Conservation (phyloP, 2,329 filamentous ascomycete genomes). For the Dothideomycetes sp. region DNA sequence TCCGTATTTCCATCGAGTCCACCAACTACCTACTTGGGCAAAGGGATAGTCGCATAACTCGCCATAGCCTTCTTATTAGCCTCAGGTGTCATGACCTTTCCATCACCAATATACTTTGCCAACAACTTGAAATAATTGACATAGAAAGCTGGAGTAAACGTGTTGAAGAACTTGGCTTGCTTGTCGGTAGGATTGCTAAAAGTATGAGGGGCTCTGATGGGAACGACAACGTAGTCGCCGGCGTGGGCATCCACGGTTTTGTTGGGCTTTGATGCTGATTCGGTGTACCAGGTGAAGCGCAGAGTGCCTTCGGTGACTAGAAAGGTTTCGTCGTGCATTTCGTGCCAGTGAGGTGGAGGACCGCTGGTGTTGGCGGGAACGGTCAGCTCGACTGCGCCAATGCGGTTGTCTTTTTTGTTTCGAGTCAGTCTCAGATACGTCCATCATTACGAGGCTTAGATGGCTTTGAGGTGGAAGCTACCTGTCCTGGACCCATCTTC, state of each 20-base stretch:
- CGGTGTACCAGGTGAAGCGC: slow-evolving; percentile 39
- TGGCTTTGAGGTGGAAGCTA: slow-evolving; percentile 17
- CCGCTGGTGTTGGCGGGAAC: slow-evolving; percentile 39
- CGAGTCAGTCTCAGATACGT: background rate
- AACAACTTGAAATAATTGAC: slow-evolving; percentile 50
- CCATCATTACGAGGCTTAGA: too few species aligned
- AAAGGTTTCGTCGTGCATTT: slow-evolving; percentile 53
- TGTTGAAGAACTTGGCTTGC: slow-evolving; percentile 49
- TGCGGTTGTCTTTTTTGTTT: slow-evolving; percentile 42
- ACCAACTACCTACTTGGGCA: too few species aligned
- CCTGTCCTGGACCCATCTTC: slow-evolving; percentile 44
- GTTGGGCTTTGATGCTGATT: slow-evolving; percentile 24
- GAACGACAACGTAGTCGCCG: slow-evolving; percentile 49
- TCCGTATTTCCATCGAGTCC: too few species aligned
- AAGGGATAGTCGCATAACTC: slow-evolving; percentile 42
- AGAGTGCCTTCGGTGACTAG: slow-evolving; percentile 44
- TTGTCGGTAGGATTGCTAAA: slow-evolving; percentile 48
- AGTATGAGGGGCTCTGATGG: slow-evolving; percentile 46
- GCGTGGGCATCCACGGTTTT: slow-evolving; percentile 38
- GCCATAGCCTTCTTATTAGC: slow-evolving; percentile 42
- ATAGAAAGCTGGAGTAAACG: slow-evolving; percentile 48
- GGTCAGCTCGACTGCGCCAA: slow-evolving; percentile 41
- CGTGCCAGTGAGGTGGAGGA: slow-evolving; percentile 45
- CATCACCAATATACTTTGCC: slow-evolving; percentile 33
- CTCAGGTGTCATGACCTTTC: slow-evolving; percentile 40